These are phyloP conservation scores for Diaporthe capsici DNA, from an alignment of 2,329 filamentous ascomycete genomes.

Conservation along the genomic window DNA sequence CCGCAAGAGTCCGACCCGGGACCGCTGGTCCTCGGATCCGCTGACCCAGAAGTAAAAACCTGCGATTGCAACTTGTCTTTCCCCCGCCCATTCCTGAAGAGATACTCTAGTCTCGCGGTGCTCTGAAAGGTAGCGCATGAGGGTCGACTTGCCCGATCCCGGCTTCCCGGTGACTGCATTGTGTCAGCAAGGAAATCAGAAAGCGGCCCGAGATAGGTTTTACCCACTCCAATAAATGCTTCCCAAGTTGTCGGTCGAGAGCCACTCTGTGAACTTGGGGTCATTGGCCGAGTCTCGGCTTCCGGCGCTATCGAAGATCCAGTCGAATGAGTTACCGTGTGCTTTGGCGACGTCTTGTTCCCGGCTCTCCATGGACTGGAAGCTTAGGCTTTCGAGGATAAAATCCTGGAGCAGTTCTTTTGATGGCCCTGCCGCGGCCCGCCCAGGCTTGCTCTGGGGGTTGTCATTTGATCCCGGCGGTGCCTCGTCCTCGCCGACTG, in stretches of 20 bases:
- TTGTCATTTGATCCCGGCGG: neutral
- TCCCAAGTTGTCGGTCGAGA: conserved; percentile 36
- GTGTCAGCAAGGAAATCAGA: neutral
- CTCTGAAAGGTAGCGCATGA: conserved; percentile 56
- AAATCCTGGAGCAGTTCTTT: conserved; percentile 37
- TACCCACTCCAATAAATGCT: conserved; percentile 37
- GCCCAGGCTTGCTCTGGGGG: neutral
- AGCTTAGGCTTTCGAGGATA: conserved; percentile 34
- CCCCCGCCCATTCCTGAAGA: conserved; percentile 48
- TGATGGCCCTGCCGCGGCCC: neutral
- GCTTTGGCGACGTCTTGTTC: conserved; percentile 36
- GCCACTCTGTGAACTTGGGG: conserved; percentile 31
- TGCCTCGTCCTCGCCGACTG: neutral
- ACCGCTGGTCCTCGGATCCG: conserved; percentile 55
- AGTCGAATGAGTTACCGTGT: conserved; percentile 36
- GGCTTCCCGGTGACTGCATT: conserved; percentile 59
- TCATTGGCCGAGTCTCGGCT: neutral
- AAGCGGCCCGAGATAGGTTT: too few species aligned
- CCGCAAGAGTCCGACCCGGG: conserved; percentile 53
- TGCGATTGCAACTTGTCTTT: conserved; percentile 49
- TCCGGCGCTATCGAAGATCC: conserved; percentile 31
- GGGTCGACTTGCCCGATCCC: conserved; percentile 62
- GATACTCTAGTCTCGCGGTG: conserved; percentile 42
- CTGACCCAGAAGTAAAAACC: conserved; percentile 63
- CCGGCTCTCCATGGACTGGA: conserved; percentile 34